A percentile compares a stretch with the other conserved stretches of the same genome.
Evolutionary conservation across 2,329 filamentous ascomycete species (phyloP).

Genomic region (Rutstroemia sp.): DNA sequence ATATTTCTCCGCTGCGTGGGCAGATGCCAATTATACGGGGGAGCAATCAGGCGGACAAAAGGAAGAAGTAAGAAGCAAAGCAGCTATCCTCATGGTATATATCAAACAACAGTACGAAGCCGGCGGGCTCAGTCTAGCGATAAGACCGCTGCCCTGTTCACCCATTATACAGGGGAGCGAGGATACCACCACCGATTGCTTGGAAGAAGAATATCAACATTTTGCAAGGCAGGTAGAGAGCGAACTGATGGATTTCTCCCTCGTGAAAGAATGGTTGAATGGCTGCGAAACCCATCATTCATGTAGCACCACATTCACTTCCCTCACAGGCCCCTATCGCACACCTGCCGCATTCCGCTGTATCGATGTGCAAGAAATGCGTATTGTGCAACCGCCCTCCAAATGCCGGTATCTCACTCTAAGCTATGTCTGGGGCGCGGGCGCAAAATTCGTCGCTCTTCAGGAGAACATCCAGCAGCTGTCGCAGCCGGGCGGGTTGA

Average conservation of each 20-base stretch:
- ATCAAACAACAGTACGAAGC: background rate
- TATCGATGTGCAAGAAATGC: background rate
- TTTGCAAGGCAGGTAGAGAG: background rate
- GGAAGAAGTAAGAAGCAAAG: background rate
- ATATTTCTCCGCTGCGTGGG: background rate
- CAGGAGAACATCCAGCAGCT: background rate
- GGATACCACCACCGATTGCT: background rate
- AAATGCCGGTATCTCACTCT: background rate
- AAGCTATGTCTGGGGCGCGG: background rate
- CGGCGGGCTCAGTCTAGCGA: background rate
- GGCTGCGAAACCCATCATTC: background rate
- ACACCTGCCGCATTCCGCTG: background rate
- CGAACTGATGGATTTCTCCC: background rate
- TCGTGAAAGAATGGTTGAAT: background rate
- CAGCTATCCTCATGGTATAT: background rate
- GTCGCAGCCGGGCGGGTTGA: background rate
- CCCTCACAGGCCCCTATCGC: background rate
- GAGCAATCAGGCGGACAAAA: background rate
- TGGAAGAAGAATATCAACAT: background rate
- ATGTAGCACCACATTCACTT: background rate
- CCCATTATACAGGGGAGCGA: too few relatives aligned
- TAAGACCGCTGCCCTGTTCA: background rate
- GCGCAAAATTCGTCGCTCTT: background rate
- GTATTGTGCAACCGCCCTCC: background rate
- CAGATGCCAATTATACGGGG: background rate